These are phyloP conservation scores for Lipomyces lipofer DNA, from an alignment of 805 yeast species.

Conservation along the genomic window DNA sequence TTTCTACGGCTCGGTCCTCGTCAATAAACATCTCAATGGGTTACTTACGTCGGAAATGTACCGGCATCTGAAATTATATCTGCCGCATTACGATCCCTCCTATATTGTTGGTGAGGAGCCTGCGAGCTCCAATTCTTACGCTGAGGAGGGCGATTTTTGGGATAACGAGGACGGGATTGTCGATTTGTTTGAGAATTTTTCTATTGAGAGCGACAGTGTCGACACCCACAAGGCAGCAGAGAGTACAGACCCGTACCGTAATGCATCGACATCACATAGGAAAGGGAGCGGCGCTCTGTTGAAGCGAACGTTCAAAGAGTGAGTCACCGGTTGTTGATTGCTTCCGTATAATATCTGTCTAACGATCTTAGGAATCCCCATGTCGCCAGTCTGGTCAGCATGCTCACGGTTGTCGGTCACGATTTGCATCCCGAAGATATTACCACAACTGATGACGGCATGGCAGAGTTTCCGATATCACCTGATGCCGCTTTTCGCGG, in stretches of 20 bases:
- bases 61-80: slow-evolving; percentile 18
- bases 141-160: slow-evolving; percentile 7
- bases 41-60: slow-evolving; percentile 27
- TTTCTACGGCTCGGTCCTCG: slow-evolving; percentile 27
- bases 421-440: slow-evolving; percentile 20
- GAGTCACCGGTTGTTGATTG: neutral
- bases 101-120: neutral
- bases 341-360: neutral
- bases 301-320: slow-evolving; percentile 29
- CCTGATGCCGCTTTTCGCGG: slow-evolving; percentile 22
- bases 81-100: slow-evolving; percentile 13
- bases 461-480: slow-evolving; percentile 20
- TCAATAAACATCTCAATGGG: slow-evolving; percentile 20
- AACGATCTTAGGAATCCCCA: slow-evolving; percentile 9
- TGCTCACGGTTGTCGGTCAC: slow-evolving; percentile 21
- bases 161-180: slow-evolving; percentile 14
- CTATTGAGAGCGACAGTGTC: slow-evolving; percentile 8
- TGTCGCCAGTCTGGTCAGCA: slow-evolving; percentile 12
- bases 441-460: slow-evolving; percentile 19
- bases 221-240: neutral
- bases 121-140: neutral
- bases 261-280: neutral
- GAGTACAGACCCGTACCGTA: neutral
- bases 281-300: slow-evolving; percentile 28
- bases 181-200: slow-evolving; percentile 15